These are phyloP conservation scores for Botrytis pseudocinerea DNA, from an alignment of 2,329 filamentous ascomycete genomes.

Conservation along the genomic window DNA sequence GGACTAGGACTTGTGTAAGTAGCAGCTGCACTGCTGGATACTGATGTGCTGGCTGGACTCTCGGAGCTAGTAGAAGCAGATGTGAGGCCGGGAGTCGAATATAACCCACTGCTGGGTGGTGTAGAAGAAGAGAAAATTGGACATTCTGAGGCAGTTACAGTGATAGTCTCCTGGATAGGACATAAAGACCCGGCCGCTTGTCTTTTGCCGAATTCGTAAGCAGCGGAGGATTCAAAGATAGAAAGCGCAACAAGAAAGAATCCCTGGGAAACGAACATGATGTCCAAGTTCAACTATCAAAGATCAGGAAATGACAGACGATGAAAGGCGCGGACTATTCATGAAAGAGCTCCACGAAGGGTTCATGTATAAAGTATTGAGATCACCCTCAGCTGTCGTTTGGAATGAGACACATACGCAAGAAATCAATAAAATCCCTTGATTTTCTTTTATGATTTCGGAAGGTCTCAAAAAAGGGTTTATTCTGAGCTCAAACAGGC, in stretches of 20 bases:
- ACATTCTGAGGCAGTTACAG: constrained; percentile 9
- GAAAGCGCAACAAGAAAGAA: constrained; percentile 6
- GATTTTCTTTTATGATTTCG: not conserved
- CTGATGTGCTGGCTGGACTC: not conserved
- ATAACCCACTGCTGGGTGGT: not conserved
- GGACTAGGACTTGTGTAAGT: not conserved
- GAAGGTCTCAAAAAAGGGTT: not conserved
- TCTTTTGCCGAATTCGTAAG: constrained; percentile 12
- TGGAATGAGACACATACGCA: not conserved
- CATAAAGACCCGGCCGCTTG: not conserved
- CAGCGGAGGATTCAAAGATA: constrained; percentile 4
- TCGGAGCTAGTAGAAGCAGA: constrained; percentile 3
- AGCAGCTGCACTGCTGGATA: not conserved
- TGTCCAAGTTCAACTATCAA: not conserved
- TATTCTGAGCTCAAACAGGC: not conserved
- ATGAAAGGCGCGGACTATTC: not conserved
- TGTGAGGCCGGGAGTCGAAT: constrained; percentile 9
- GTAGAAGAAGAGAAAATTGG: constrained; percentile 7
- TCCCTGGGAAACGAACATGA: not conserved
- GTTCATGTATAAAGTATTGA: not conserved
- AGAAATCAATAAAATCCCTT: constrained; percentile 11
- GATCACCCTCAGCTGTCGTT: not conserved
- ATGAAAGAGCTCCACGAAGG: not conserved
- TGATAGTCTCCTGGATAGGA: constrained; percentile 11
- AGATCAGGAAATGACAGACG: not conserved